phyloP scores from a whole-genome alignment of 1,284 basidiomycete species.

The Apiotrichum montevideense region DNA sequence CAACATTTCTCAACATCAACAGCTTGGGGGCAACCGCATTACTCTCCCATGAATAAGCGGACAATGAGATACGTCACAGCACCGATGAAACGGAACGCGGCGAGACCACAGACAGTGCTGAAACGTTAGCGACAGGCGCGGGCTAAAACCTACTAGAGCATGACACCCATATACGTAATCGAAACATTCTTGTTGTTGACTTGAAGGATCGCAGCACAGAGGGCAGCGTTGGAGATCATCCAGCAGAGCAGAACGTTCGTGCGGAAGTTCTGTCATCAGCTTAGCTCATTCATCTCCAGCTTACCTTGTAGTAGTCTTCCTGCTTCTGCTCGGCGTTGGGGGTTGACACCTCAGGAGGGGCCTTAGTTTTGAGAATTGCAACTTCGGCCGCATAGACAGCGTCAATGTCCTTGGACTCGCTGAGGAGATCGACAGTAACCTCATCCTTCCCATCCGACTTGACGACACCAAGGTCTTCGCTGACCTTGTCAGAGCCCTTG shows the following conservation, averaged over 20 bases:
- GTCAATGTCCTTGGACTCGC: constrained; percentile 78
- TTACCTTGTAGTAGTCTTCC: constrained; percentile 72
- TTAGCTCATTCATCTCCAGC: background rate
- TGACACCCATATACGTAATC: background rate
- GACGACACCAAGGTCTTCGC: constrained; percentile 76
- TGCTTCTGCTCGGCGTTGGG: constrained; percentile 56
- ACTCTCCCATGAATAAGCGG: constrained; percentile 77
- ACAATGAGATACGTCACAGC: constrained; percentile 70
- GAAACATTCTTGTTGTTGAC: constrained; percentile 20
- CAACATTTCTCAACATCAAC: background rate
- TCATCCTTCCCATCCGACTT: constrained; percentile 48
- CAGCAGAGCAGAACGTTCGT: constrained; percentile 63
- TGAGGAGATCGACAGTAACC: constrained; percentile 75
- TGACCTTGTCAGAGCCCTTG: constrained; percentile 80
- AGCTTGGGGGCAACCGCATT: constrained; percentile 18
- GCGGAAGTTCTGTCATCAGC: constrained; percentile 58
- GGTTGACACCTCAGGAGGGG: constrained; percentile 47
- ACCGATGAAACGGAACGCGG: constrained; percentile 75
- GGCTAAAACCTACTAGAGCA: background rate
- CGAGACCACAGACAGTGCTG: constrained; percentile 71
- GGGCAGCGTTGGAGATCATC: constrained; percentile 72
- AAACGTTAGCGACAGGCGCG: background rate
- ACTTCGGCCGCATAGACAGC: constrained; percentile 79
- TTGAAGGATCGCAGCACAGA: constrained; percentile 63
- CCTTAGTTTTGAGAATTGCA: constrained; percentile 61